Conservation (phyloP, 129 eudicot genomes). For the Deinandra increscens region DNA sequence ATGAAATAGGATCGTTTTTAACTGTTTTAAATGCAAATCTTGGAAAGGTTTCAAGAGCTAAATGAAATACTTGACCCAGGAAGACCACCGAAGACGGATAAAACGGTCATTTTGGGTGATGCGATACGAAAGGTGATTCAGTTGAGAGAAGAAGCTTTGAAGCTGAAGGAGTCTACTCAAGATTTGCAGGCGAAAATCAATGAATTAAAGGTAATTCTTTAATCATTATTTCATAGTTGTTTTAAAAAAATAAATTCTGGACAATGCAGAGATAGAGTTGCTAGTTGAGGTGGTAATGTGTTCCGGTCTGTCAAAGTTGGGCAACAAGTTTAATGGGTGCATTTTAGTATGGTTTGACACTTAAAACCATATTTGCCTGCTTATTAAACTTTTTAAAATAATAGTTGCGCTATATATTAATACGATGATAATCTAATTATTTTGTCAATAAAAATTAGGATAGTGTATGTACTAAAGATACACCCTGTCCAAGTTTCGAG, state of each 20-base stretch:
- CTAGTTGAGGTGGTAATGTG: neutral
- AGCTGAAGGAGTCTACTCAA: constrained; percentile 49
- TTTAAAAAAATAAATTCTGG: neutral
- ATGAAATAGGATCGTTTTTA: constrained; percentile 38
- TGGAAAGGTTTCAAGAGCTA: constrained; percentile 71
- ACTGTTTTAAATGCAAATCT: neutral
- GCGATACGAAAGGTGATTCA: constrained; percentile 58
- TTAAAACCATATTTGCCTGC: neutral
- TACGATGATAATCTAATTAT: neutral
- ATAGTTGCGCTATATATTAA: neutral
- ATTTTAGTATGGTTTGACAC: neutral
- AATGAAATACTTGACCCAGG: constrained; percentile 66
- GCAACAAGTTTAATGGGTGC: neutral
- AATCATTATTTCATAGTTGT: neutral
- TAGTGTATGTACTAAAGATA: neutral
- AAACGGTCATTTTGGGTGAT: constrained; percentile 56
- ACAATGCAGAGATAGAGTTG: neutral
- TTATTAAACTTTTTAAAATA: neutral
- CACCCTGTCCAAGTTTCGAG: neutral
- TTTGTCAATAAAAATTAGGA: neutral
- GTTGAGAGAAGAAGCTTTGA: constrained; percentile 54
- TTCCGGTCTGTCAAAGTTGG: no score
- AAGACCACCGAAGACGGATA: constrained; percentile 66
- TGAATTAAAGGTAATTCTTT: constrained; percentile 59
- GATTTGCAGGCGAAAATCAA: constrained; percentile 52